Base-by-base conservation (phyloP, 345 rosid genomes). In the Gossypium mustelinum region DNA sequence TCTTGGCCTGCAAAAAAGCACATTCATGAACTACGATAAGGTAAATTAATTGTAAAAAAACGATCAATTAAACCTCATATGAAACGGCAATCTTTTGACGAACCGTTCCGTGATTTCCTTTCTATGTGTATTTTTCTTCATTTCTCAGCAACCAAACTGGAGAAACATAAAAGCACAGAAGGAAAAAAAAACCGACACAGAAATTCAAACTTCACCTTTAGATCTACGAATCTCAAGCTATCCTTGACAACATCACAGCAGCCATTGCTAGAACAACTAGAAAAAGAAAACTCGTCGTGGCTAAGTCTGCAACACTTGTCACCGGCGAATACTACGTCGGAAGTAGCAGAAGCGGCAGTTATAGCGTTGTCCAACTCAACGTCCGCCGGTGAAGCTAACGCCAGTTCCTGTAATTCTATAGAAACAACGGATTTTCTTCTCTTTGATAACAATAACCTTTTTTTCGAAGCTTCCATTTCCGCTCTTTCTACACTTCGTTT, bases 131-230 rank as follows among this genome's bases (percentile, higher is more conserved):
- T 52, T 1, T 16, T 16, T 52, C 16, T 17, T 14, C 65, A 2
- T 16, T 52, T 52, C 8, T 14, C 65, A 20, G 58, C 20, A 74
- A 75, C 41, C 77, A 76, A 79, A 73, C 58, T 2, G 56, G 3
- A 74, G 65, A 50, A 4, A 34, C 41, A 20, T 18, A 66, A 16
- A 74, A 9, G 47, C 12, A 54, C n/a, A 14, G n/a, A 56, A 56
- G 0, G 72, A 4, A 50, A 65, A 43, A 25, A 1, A 6, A 4
- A 34, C 41, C 18, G 17, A 54, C 20, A 41, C 51, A 11, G 11
- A 51, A 54, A 14, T 39, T 51, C 44, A 60, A 62, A 74, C 61
- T 66, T 80, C 69, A 88, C 94, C 92, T 88, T 79, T 78, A 82
- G 92, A 90, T 90, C 94, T 83, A 68, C 68, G 25, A 51, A 48